Evolutionary conservation across 495 filamentous ascomycete species (phyloP).

Genomic region (Trichoderma erinaceum): DNA sequence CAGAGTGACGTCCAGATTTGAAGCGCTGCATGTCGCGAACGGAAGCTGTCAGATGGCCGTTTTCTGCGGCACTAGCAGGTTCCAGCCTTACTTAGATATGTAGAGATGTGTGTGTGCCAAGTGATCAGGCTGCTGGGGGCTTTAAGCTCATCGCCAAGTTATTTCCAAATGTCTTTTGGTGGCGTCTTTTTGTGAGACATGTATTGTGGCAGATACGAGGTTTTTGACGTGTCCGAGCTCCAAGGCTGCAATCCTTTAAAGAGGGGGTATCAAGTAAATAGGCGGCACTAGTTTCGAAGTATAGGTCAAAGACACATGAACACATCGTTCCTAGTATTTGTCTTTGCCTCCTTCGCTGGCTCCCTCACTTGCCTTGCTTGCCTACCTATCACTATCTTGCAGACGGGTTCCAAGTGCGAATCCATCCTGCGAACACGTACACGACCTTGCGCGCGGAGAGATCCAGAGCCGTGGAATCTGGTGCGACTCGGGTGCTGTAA

Average conservation of each 20-base stretch:
- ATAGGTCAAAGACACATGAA: neutral
- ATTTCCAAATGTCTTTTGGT: neutral
- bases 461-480: neutral
- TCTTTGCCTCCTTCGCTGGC: too few relatives aligned
- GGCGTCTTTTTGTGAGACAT: neutral
- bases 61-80: neutral
- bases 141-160: neutral
- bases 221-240: neutral
- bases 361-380: too few relatives aligned
- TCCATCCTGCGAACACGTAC: neutral
- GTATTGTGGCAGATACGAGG: neutral
- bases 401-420: too few relatives aligned
- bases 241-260: neutral
- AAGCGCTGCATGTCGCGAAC: neutral
- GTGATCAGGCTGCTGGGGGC: neutral
- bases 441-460: neutral
- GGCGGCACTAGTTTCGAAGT: neutral
- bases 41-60: conserved; percentile 5
- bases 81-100: neutral
- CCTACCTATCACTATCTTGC: too few relatives aligned
- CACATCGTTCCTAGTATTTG: too few relatives aligned
- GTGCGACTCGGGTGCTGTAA: neutral
- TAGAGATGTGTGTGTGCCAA: neutral
- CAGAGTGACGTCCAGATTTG: neutral
- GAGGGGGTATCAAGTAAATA: neutral